These are phyloP conservation scores for Arthrobotrys entomopaga DNA, from an alignment of 2,329 filamentous ascomycete species.

Conservation along the genomic window DNA sequence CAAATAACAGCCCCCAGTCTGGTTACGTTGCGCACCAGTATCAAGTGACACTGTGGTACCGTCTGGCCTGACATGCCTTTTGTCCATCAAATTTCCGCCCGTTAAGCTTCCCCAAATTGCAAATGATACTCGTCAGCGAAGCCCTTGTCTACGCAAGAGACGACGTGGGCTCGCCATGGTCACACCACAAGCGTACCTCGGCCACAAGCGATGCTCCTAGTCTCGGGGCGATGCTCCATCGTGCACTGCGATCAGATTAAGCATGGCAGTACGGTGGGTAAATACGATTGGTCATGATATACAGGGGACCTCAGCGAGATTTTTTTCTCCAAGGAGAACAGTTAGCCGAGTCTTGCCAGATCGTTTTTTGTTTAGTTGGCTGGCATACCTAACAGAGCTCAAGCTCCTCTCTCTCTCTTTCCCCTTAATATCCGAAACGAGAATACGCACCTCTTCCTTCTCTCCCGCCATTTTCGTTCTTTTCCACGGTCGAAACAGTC, in stretches of 20 bases:
- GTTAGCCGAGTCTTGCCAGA: conserved; percentile 52
- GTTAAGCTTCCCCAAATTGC: too few species aligned
- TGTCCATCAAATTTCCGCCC: conserved; percentile 11
- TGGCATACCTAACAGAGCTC: conserved; percentile 24
- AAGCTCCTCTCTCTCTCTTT: conserved; percentile 3
- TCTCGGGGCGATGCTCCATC: too few species aligned
- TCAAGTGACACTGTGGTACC: not conserved
- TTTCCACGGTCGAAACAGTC: conserved; percentile 7
- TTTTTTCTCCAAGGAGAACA: conserved; percentile 20
- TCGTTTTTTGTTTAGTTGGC: conserved; percentile 29
- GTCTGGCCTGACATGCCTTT: not conserved
- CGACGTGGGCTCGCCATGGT: conserved; percentile 49
- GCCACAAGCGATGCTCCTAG: not conserved
- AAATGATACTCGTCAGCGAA: conserved; percentile 12
- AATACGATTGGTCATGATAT: conserved; percentile 29
- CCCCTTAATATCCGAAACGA: conserved; percentile 47
- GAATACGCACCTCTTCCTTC: conserved; percentile 1
- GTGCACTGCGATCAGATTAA: conserved; percentile 38
- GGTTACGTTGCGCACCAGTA: not conserved
- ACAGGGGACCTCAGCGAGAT: conserved; percentile 17
- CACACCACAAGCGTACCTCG: conserved; percentile 45
- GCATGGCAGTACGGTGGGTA: not conserved
- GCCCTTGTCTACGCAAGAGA: conserved; percentile 34
- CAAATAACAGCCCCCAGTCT: too few species aligned
- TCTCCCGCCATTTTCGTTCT: conserved; percentile 4